Evolutionary conservation across 805 yeast genomes (phyloP), one percentile per base, ranked within the genome.

Genomic region (Cyberlindnera bimundalis): DNA sequence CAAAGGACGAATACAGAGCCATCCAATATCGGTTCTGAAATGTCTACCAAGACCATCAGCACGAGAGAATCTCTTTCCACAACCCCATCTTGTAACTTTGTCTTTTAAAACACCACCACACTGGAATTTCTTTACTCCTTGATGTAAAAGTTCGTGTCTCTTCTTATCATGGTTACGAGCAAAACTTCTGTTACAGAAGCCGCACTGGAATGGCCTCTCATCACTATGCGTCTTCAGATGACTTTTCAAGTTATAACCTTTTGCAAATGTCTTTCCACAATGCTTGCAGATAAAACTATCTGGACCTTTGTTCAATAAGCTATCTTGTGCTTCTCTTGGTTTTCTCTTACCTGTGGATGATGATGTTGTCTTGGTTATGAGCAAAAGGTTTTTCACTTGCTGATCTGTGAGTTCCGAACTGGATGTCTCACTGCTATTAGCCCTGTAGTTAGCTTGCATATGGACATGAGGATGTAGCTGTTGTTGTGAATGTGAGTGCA

Each of bases 21-120:
- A 74, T 1, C 93, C 93, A 0, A 84, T 76, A 45, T 82, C 91
- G 2, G 90, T 80, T 41, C 85, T 65, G 55, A 83, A 82, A 55
- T 84, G 93, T 37, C 91, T 70, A 2, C 84, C 79, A 29, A 84
- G 67, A 0, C 91, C 93, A 58, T 84, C 93, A 3, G 85, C 80
- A 30, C 93, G 66, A 5, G 90, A 88, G 60, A 84, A 84, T 47
- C 71, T 68, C 55, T 79, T 76, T 13, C 84, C 81, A 58, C 91
- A 83, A 3, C 90, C 91, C 90, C 91, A 82, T 48, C 64, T 61
- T 4, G 81, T 77, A 12, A 52, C 56, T 1, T 81, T 80, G 51
- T 80, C 81, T 25, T 69, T 68, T 46, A 82, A 60, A 16, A 60
- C 59, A 1, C 89, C 90, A 42, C 74, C 73, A 56, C 93, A 84